Percentiles rank a stretch among this genome's conserved stretches.
phyloP scores from a whole-genome alignment of 2,329 filamentous ascomycete genomes.

The Alternaria sp. region DNA sequence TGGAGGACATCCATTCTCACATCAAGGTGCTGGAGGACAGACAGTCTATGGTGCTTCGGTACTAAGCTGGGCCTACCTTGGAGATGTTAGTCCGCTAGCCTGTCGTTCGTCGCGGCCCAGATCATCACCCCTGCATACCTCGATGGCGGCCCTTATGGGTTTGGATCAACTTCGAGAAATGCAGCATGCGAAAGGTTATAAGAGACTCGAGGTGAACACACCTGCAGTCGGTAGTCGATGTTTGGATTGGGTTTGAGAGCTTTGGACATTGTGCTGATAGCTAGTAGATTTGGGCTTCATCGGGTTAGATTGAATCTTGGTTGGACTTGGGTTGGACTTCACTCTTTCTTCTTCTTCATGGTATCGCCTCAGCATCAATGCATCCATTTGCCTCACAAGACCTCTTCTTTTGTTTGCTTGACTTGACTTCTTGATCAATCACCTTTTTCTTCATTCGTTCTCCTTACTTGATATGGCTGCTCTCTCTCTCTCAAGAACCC shows the following conservation, averaged over 20 bases:
- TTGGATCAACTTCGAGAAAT: slow-evolving; percentile 19
- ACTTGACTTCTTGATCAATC: not conserved
- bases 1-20: slow-evolving; percentile 7
- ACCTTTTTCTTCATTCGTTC: not conserved
- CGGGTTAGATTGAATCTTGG: not conserved
- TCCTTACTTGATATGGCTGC: not conserved
- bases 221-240: slow-evolving; percentile 10
- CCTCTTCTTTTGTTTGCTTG: not conserved
- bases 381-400: not conserved
- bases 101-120: not conserved
- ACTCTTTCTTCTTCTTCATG: not conserved
- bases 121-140: slow-evolving; percentile 12
- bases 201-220: slow-evolving; percentile 8
- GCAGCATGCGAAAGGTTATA: slow-evolving; percentile 10
- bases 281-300: slow-evolving; percentile 8
- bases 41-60: slow-evolving; percentile 15
- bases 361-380: slow-evolving; percentile 12
- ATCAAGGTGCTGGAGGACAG: slow-evolving; percentile 23
- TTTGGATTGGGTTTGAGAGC: slow-evolving; percentile 7
- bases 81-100: slow-evolving; percentile 1
- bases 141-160: slow-evolving; percentile 14
- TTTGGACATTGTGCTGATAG: slow-evolving; percentile 10
- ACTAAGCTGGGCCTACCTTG: slow-evolving; percentile 20
- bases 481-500: not conserved
- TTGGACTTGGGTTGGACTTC: not conserved